Base-by-base conservation (phyloP, 2,329 filamentous ascomycete species). In the Huntiella decipiens region DNA sequence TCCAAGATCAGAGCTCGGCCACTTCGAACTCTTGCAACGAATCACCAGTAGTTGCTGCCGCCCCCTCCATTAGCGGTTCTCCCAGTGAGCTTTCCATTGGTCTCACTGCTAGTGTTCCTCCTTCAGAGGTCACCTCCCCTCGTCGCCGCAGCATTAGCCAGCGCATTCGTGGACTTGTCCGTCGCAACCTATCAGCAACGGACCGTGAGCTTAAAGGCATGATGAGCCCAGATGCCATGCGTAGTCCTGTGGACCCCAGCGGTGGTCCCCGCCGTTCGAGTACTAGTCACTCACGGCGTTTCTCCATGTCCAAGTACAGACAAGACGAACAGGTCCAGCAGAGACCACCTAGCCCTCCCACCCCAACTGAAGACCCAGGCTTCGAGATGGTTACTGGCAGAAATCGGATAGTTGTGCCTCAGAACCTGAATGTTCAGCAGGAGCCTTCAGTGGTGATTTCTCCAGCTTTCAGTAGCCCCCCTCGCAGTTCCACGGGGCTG, bases 1-100 rank as follows among this genome's bases (percentile, higher is more conserved):
- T 49, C 12, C 22, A 45, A 45, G 37, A 49, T 13, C 47, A 49
- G 22, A 45, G 37, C 13, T 45, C 47, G 4, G 38, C 47, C 12
- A 49, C 47, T 10, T 49, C 47, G 12, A 38, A 33, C 2, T 45
- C 47, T n/a, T 45, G 38, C 17, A 37, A 38, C n/a, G 12, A n/a
- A 10, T 41, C 39, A 7, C 15, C 15, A 11, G 37, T 17, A 15
- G 10, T 19, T 38, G 37, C 15, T 28, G 41, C 46, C 5, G 19
- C 46, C 5, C 41, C 46, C 17, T 19, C 41, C 1, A 19, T 36
- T 39, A 33, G 31, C 11, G 32, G 36, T 7, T 43, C 43, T 5
- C 39, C 44, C 33, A 38, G 39, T 16, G 38, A 42, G 12, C 38
- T 45, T 16, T 38, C 38, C 32, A 38, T 46, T 13, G 28, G 28